Evolutionary conservation across 495 filamentous ascomycete species (phyloP).

Genomic region (Parachaetomium inaequale): DNA sequence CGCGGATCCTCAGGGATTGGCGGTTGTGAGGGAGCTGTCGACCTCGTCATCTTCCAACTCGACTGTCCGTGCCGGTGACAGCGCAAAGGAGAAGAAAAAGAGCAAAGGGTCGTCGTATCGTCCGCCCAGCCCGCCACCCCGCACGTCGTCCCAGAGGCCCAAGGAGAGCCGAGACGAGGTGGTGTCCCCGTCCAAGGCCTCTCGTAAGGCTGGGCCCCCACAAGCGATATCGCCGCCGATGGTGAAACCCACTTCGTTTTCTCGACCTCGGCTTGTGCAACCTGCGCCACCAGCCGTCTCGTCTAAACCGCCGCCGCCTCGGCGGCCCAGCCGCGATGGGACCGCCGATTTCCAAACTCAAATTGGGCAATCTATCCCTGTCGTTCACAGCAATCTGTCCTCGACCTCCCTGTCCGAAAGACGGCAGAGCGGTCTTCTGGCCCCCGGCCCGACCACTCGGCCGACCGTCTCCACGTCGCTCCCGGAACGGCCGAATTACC

Average conservation of each 20-base stretch:
- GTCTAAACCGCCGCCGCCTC: slow-evolving; percentile 44
- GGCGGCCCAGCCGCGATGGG: slow-evolving; percentile 77
- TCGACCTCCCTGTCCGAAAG: slow-evolving; percentile 45
- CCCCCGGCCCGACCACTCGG: slow-evolving; percentile 31
- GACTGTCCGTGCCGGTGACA: slow-evolving; percentile 46
- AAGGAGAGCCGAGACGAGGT: slow-evolving; percentile 38
- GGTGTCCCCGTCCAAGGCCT: slow-evolving; percentile 30
- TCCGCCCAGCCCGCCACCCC: slow-evolving; percentile 59
- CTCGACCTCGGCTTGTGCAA: slow-evolving; percentile 28
- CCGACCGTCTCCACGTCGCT: slow-evolving; percentile 31
- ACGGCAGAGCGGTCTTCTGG: slow-evolving; percentile 41
- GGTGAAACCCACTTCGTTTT: slow-evolving; percentile 31
- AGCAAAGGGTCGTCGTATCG: slow-evolving; percentile 46
- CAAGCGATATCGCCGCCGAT: slow-evolving; percentile 34
- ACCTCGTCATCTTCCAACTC: slow-evolving; percentile 60
- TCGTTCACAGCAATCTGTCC: slow-evolving; percentile 75
- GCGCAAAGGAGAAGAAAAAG: slow-evolving; percentile 44
- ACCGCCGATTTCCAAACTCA: slow-evolving; percentile 61
- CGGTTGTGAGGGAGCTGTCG: slow-evolving; percentile 60
- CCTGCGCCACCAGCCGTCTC: slow-evolving; percentile 29
- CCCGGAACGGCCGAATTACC: slow-evolving; percentile 23
- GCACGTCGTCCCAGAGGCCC: slow-evolving; percentile 60
- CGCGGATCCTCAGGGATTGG: slow-evolving; percentile 54
- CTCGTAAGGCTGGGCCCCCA: slow-evolving; percentile 31
- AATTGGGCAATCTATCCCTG: slow-evolving; percentile 56